Evolutionary conservation across 2,329 filamentous ascomycete genomes (phyloP).

Genomic region (Colletotrichum noveboracense): DNA sequence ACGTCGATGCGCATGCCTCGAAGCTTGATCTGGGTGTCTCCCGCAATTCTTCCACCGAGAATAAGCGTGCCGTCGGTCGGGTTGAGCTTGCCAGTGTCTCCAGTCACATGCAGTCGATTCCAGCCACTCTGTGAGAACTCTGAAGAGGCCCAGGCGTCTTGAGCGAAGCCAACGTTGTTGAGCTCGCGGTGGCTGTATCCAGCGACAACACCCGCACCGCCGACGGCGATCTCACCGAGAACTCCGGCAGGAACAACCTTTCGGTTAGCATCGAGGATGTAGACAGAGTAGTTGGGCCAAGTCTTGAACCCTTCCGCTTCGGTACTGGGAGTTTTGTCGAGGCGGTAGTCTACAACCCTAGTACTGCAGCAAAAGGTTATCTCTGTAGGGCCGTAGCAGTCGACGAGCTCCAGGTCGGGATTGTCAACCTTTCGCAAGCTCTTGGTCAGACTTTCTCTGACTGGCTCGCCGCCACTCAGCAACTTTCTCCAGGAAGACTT

Average conservation of each 20-base stretch:
- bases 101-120: neutral
- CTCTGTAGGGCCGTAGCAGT: conserved; percentile 36
- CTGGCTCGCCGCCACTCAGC: conserved; percentile 24
- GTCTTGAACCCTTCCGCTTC: conserved; percentile 21
- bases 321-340: conserved; percentile 22
- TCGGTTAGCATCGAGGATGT: conserved; percentile 42
- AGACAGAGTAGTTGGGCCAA: conserved; percentile 38
- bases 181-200: conserved; percentile 35
- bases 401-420: neutral
- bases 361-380: conserved; percentile 19
- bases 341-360: conserved; percentile 1
- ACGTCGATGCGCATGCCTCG: conserved; percentile 42
- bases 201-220: conserved; percentile 31
- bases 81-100: neutral
- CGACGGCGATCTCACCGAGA: conserved; percentile 35
- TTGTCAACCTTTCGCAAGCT: conserved; percentile 23
- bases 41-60: conserved; percentile 38
- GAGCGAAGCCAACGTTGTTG: neutral
- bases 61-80: neutral
- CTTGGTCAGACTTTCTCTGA: neutral
- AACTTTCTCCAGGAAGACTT: conserved; percentile 24
- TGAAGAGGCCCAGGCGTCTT: neutral
- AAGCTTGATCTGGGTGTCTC: conserved; percentile 42
- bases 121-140: neutral
- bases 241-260: conserved; percentile 42